Conservation (phyloP, 2,329 filamentous ascomycete genomes). For the Venturia aucupariae region DNA sequence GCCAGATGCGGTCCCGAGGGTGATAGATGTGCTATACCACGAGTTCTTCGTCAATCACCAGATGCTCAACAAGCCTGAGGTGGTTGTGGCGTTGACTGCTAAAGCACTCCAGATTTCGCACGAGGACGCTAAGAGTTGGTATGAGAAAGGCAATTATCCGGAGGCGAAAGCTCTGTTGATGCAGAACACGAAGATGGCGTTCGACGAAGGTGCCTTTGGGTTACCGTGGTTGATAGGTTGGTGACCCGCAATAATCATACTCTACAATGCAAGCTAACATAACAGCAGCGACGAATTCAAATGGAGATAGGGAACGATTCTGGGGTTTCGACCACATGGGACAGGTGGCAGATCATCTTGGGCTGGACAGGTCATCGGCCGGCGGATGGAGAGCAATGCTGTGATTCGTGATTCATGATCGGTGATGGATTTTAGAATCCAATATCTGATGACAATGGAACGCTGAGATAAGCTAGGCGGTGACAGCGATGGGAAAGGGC, state of each 20-base stretch:
- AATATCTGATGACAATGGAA: conserved; percentile 12
- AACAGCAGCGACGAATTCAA: conserved; percentile 39
- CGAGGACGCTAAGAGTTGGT: conserved; percentile 14
- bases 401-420: conserved; percentile 19
- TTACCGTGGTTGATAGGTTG: conserved; percentile 47
- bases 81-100: conserved; percentile 35
- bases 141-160: conserved; percentile 27
- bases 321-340: conserved; percentile 55
- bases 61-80: conserved; percentile 36
- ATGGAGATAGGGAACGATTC: conserved; percentile 45
- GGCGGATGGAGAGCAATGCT: conserved; percentile 32
- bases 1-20: conserved; percentile 33
- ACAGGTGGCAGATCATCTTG: conserved; percentile 44
- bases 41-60: conserved; percentile 44
- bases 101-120: conserved; percentile 31
- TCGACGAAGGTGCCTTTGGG: conserved; percentile 49
- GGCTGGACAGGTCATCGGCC: conserved; percentile 33
- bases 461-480: neutral
- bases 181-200: conserved; percentile 42
- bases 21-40: conserved; percentile 40
- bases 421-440: conserved; percentile 15
- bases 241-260: conserved; percentile 3
- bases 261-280: neutral
- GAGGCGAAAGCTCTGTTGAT: conserved; percentile 39
- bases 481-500: neutral